Percentiles rank a stretch among this genome's conserved stretches.
These are phyloP conservation scores for Colletotrichum sublineola DNA, from an alignment of 2,329 filamentous ascomycete genomes.

Conservation along the genomic window DNA sequence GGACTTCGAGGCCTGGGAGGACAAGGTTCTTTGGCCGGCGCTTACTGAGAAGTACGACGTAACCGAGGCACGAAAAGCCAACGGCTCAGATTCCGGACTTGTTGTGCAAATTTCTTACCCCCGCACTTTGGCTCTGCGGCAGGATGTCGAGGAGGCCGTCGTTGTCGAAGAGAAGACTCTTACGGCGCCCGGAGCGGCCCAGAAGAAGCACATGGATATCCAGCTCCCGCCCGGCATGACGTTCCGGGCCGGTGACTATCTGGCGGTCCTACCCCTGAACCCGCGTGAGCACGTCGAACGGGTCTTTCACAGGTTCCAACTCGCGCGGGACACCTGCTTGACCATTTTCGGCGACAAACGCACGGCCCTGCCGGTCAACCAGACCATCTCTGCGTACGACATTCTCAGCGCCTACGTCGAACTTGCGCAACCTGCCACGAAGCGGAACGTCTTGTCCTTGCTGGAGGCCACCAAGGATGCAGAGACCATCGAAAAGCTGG, in stretches of 20 bases:
- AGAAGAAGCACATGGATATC: constrained; percentile 76
- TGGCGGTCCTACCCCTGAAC: constrained; percentile 80
- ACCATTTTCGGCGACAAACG: constrained; percentile 68
- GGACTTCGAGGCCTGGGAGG: constrained; percentile 77
- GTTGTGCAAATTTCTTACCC: constrained; percentile 66
- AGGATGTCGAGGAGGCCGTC: constrained; percentile 71
- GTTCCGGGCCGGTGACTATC: constrained; percentile 82
- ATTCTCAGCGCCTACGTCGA: constrained; percentile 80
- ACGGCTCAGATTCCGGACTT: constrained; percentile 48
- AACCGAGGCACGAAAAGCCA: constrained; percentile 48
- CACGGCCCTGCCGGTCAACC: constrained; percentile 67
- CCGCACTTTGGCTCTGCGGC: constrained; percentile 68
- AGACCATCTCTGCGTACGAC: constrained; percentile 71
- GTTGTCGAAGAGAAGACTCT: constrained; percentile 66
- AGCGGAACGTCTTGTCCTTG: constrained; percentile 59
- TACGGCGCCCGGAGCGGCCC: constrained; percentile 61
- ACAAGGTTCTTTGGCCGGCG: constrained; percentile 64
- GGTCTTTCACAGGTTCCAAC: constrained; percentile 73
- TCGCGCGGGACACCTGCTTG: constrained; percentile 78
- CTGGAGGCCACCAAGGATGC: constrained; percentile 51
- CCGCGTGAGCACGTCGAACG: constrained; percentile 71
- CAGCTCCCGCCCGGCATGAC: constrained; percentile 74
- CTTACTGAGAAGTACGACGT: constrained; percentile 66
- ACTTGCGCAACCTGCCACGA: constrained; percentile 78
- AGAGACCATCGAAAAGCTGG: constrained; percentile 49